Evolutionary conservation across 2,329 filamentous ascomycete species (phyloP).

Genomic region (Lasiodiplodia theobromae): DNA sequence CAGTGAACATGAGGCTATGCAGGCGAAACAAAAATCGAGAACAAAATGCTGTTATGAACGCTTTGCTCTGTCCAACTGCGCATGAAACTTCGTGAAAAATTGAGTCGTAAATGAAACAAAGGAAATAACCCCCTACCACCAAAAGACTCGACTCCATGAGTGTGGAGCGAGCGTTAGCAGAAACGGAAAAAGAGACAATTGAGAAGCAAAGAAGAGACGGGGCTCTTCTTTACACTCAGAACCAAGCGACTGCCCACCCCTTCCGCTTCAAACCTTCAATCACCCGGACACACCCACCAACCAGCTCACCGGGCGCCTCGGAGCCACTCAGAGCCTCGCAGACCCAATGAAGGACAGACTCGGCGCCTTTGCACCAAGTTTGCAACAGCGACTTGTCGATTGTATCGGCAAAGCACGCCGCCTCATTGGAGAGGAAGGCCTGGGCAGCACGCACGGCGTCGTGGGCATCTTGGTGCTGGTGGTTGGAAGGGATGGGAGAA

Average conservation of each 20-base stretch:
- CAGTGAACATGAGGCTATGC: neutral
- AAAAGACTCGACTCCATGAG: neutral
- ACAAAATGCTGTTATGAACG: conserved; percentile 4
- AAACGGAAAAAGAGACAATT: neutral
- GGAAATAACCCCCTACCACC: conserved; percentile 15
- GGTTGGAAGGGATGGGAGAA: neutral
- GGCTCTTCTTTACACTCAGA: conserved; percentile 18
- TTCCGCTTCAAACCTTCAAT: conserved; percentile 12
- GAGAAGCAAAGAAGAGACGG: neutral
- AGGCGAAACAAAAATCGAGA: neutral
- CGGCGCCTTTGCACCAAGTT: conserved; percentile 12
- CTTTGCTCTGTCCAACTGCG: neutral
- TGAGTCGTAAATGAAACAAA: conserved; percentile 5
- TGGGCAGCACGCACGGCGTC: neutral
- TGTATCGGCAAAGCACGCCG: neutral
- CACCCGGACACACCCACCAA: conserved; percentile 15
- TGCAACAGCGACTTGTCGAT: conserved; percentile 8
- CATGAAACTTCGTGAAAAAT: conserved; percentile 13
- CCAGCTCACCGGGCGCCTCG: conserved; percentile 19
- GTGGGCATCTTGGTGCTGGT: neutral
- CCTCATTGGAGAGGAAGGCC: neutral
- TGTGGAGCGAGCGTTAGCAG: neutral
- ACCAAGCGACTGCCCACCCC: conserved; percentile 16
- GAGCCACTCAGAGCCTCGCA: conserved; percentile 13
- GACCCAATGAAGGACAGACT: conserved; percentile 15